phyloP scores from a whole-genome alignment of 163 green algal genomes.

The Trebouxia gelatinosa region DNA sequence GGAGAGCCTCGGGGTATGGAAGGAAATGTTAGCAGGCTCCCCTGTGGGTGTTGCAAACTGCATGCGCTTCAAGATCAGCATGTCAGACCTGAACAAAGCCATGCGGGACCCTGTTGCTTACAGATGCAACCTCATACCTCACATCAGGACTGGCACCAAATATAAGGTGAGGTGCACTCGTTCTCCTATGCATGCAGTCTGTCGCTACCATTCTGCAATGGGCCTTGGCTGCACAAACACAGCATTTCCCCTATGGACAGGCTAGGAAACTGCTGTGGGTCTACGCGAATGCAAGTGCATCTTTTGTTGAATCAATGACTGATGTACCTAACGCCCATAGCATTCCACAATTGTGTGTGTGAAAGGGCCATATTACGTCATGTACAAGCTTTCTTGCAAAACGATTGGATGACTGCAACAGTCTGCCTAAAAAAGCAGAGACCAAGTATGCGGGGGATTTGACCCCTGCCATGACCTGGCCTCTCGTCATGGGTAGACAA shows the following conservation, averaged over 20 bases:
- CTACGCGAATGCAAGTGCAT: no score
- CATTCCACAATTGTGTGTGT: no score
- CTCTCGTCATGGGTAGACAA: slow-evolving; percentile 29
- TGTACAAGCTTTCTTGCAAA: no score
- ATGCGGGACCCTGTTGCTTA: slow-evolving; percentile 96
- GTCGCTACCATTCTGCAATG: no score
- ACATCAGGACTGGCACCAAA: slow-evolving; percentile 88
- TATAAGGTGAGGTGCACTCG: slow-evolving; percentile 81
- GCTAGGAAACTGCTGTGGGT: no score
- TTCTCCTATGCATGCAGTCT: no score
- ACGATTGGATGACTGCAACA: no score
- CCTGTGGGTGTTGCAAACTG: slow-evolving; percentile 65
- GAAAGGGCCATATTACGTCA: no score
- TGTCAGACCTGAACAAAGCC: slow-evolving; percentile 69
- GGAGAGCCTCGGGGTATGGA: slow-evolving; percentile 82
- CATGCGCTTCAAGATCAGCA: slow-evolving; percentile 91
- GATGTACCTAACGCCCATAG: no score
- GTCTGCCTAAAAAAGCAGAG: slow-evolving; percentile 16
- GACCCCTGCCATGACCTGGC: slow-evolving; percentile 25
- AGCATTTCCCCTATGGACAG: no score
- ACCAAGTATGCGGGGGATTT: slow-evolving; percentile 3
- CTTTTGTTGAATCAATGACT: no score
- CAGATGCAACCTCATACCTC: slow-evolving; percentile 88
- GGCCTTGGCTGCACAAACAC: no score
- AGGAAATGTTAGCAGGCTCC: slow-evolving; percentile 85